Conservation (phyloP, 169 alveolate species). For the Plasmodium adleri region DNA sequence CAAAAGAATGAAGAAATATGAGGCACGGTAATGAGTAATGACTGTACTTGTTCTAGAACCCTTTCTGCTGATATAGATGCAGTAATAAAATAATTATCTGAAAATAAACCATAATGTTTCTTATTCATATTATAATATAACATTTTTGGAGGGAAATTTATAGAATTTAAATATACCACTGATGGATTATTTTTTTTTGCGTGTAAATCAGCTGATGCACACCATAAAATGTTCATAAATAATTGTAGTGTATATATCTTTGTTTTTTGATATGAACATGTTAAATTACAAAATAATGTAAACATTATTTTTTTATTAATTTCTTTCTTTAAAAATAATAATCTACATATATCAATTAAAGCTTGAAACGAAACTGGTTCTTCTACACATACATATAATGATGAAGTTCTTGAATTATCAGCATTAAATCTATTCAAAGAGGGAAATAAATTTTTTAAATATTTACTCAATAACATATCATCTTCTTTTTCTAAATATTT, state of each 20-base stretch:
- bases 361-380: slow-evolving; percentile 77
- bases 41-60: slow-evolving; percentile 84
- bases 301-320: slow-evolving; percentile 83
- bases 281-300: slow-evolving; percentile 80
- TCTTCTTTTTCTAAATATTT: slow-evolving; percentile 72
- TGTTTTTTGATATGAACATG: slow-evolving; percentile 61
- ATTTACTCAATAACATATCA: slow-evolving; percentile 61
- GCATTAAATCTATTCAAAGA: slow-evolving; percentile 17
- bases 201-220: slow-evolving; percentile 78
- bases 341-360: slow-evolving; percentile 81
- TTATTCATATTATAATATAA: slow-evolving; percentile 42
- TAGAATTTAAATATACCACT: slow-evolving; percentile 8
- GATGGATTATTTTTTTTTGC: slow-evolving; percentile 51
- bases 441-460: slow-evolving; percentile 72
- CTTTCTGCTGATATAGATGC: slow-evolving; percentile 83
- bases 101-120: slow-evolving; percentile 36
- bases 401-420: slow-evolving; percentile 23
- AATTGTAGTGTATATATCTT: slow-evolving; percentile 71
- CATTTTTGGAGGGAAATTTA: slow-evolving; percentile 68
- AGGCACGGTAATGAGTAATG: slow-evolving; percentile 83
- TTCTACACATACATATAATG: slow-evolving; percentile 74
- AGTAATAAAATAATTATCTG: slow-evolving; percentile 62
- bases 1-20: slow-evolving; percentile 77
- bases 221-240: slow-evolving; percentile 80
- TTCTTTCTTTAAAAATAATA: slow-evolving; percentile 83